Evolutionary conservation across 805 yeast genomes (phyloP), one percentile per base, ranked within the genome.

Genomic region (Hanseniaspora taiwanica): DNA sequence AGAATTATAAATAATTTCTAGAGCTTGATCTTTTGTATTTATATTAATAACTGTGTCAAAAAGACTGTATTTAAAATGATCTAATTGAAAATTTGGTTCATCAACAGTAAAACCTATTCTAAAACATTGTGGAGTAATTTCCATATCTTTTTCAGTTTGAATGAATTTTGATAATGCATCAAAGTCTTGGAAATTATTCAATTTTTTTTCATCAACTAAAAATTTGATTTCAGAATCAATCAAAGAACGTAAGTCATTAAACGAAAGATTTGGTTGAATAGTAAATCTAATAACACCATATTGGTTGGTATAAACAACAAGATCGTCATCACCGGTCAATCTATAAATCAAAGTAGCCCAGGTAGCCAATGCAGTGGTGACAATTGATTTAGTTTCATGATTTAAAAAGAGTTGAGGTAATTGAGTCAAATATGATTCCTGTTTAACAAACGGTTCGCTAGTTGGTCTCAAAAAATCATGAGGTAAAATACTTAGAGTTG

Each of bases 251-350:
- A 87, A 62, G 31, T 76, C 73, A 1, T 49, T 44, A 49, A 86
- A 82, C 1, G 76, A 53, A 53, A 65, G 54, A 7, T 64, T 59
- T 25, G 82, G 74, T 39, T 73, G 70, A 32, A 85, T 63, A 25
- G 64, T 64, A 35, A 81, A 63, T 52, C 95, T 69, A 21, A 84
- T 55, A 14, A 83, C 76, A 47, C 64, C 61, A 32, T 62, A 54
- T 5, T 59, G 58, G 2, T 60, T 49, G 20, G 70, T 58, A 48
- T 79, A 86, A 45, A 89, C 63, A n/a, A 81, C 78, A 38, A 91
- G 78, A 52, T 89, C 96, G 48, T 89, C 96, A 56, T 89, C 97
- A 19, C 96, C 97, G 2, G 96, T 81, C 36, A 84, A 65, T 54
- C 97, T 69, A 59, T 72, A 79, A 29, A 84, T 68, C 42, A 89